These are phyloP conservation scores for Polytolypa hystricis DNA, from an alignment of 2,329 filamentous ascomycete species.

Conservation along the genomic window DNA sequence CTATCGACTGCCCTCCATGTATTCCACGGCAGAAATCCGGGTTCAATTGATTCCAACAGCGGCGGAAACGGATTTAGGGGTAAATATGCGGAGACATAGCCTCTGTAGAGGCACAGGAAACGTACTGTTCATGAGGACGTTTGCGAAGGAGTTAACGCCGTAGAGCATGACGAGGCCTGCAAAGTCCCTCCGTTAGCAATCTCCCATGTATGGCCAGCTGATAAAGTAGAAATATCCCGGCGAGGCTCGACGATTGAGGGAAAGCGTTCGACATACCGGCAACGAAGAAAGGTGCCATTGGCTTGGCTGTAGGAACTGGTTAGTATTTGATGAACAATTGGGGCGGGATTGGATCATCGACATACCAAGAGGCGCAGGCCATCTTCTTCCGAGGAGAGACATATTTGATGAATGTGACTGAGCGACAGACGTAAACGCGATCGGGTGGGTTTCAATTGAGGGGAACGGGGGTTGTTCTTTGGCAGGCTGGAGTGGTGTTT, in stretches of 20 bases:
- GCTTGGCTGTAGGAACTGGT: constrained; percentile 54
- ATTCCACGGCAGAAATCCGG: not conserved
- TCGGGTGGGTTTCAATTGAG: constrained; percentile 5
- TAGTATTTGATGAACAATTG: constrained; percentile 16
- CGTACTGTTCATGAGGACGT: constrained; percentile 67
- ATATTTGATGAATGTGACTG: constrained; percentile 41
- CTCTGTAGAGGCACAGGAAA: constrained; percentile 19
- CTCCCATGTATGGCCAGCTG: no score
- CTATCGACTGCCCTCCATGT: not conserved
- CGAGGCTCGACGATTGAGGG: no score
- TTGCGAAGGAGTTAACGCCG: constrained; percentile 78
- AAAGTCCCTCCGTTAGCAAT: not conserved
- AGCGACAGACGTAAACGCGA: constrained; percentile 3
- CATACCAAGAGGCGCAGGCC: constrained; percentile 66
- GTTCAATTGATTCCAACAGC: not conserved
- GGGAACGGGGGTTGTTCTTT: not conserved
- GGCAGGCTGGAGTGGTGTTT: not conserved
- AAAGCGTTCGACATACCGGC: constrained; percentile 58
- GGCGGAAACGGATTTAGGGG: not conserved
- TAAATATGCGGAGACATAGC: no score
- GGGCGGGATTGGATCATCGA: constrained; percentile 21
- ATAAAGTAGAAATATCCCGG: no score
- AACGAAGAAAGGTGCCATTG: constrained; percentile 85
- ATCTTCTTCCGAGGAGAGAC: constrained; percentile 77
- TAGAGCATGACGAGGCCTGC: constrained; percentile 70